These are phyloP conservation scores for Zygosaccharomyces bailii DNA, from an alignment of 805 yeast genomes.

Conservation along the genomic window DNA sequence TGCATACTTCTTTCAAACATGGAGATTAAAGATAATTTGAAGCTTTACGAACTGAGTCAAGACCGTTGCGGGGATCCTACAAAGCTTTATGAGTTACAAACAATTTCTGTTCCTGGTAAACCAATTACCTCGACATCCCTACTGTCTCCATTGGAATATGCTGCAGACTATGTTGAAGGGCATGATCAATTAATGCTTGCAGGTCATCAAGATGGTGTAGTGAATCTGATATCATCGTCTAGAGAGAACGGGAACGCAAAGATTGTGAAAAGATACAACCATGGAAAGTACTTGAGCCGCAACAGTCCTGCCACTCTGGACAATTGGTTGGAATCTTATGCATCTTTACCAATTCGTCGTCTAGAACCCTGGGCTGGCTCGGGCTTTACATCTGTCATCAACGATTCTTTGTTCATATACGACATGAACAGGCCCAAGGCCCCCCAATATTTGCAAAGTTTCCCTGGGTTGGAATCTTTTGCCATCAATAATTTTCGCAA, in stretches of 20 bases:
- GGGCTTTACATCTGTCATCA: constrained; percentile 58
- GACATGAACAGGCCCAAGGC: constrained; percentile 50
- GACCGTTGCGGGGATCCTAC: constrained; percentile 2
- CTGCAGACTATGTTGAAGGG: constrained; percentile 14
- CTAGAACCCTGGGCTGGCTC: constrained; percentile 18
- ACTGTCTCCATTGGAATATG: constrained; percentile 13
- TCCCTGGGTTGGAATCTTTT: constrained; percentile 25
- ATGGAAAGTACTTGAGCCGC: constrained; percentile 55
- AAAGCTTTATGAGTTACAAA: constrained; percentile 22
- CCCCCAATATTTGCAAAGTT: constrained; percentile 27
- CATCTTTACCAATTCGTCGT: constrained; percentile 24
- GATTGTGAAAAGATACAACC: constrained; percentile 75
- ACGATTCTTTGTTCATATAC: constrained; percentile 74
- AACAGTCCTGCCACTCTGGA: constrained; percentile 18
- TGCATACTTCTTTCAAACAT: constrained; percentile 21
- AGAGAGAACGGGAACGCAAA: constrained; percentile 55
- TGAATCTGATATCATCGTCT: constrained; percentile 62
- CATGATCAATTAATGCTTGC: constrained; percentile 43
- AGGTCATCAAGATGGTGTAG: constrained; percentile 75
- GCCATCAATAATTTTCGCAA: constrained; percentile 36
- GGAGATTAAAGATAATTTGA: constrained; percentile 18
- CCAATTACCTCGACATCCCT: constrained; percentile 19
- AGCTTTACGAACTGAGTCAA: constrained; percentile 16
- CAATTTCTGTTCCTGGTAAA: constrained; percentile 27
- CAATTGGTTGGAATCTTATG: constrained; percentile 15